Base-by-base conservation (phyloP, 768 basidiomycete genomes). In the Rhodotorula toruloides region DNA sequence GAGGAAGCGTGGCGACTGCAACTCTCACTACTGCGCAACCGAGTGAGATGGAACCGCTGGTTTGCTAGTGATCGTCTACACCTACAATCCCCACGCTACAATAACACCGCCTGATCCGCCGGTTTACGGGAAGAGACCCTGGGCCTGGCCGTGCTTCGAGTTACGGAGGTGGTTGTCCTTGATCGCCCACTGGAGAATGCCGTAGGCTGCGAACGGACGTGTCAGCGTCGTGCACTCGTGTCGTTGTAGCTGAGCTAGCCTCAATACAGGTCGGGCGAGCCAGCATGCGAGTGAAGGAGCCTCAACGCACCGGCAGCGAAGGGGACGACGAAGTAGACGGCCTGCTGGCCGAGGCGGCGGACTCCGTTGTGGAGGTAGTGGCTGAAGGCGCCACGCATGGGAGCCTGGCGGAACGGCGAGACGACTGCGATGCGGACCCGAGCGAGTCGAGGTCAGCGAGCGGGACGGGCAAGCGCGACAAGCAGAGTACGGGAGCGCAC, bases 311-410 rank as follows among this genome's bases (percentile, higher is more conserved):
- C 90, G 58, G 85, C 72, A 48, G 81, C 85, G 72, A 92, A 83
- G 25, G 92, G 91, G 67, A 90, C 77, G 58, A 84, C 80, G 79
- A 87, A 89, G 80, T 91, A 92, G 47, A 89, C 80, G 39, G 84
- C 80, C 76, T 92, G 87, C 62, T 81, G 81, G 46, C 85, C 84
- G 57, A 91, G 77, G 68, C 92, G 85, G 59, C 82, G 83, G 82
- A 86, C 88, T 43, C 90, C 91, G 79, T 91, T 91, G 83, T 91
- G 90, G 73, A 91, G 76, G 81, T 89, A 94, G 71, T 79, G 84
- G 61, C 82, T 81, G 75, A 91, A 76, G 74, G 86, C 83, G 60
- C 87, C 81, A 54, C 87, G 85, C 47, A 86, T 83, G 25, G 88
- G 84, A 65, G 84, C 85, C 71, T 87, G 83, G 77, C 86, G 85